phyloP scores from a whole-genome alignment of 768 basidiomycete genomes.

The Tylopilus felleus region DNA sequence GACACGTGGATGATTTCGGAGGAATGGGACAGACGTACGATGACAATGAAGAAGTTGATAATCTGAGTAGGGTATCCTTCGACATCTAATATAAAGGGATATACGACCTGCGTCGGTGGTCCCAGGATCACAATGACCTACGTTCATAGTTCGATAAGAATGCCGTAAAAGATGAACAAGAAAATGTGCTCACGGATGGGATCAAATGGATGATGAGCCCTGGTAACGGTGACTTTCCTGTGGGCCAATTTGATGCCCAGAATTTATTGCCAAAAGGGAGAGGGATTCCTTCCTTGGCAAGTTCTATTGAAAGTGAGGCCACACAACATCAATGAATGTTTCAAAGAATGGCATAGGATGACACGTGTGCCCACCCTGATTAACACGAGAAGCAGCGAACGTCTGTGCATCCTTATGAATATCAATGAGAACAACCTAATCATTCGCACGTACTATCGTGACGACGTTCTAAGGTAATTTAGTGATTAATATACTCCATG shows the following conservation, averaged over 20 bases:
- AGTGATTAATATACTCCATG: background rate
- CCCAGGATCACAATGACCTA: slow-evolving; percentile 52
- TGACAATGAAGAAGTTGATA: slow-evolving; percentile 52
- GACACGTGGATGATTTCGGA: too few species aligned
- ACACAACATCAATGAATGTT: too few species aligned
- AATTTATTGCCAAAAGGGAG: slow-evolving; percentile 56
- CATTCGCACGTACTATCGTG: slow-evolving; percentile 24
- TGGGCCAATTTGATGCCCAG: slow-evolving; percentile 64
- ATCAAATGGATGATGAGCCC: slow-evolving; percentile 56
- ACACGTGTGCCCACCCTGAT: slow-evolving; percentile 39
- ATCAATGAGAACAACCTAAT: background rate
- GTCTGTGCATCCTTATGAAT: slow-evolving; percentile 33
- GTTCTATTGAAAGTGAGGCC: slow-evolving; percentile 33
- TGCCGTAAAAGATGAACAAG: background rate
- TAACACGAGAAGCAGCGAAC: slow-evolving; percentile 48
- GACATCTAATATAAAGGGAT: slow-evolving; percentile 61
- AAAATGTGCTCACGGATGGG: slow-evolving; percentile 38
- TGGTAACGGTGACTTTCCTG: slow-evolving; percentile 52
- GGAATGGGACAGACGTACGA: slow-evolving; percentile 35
- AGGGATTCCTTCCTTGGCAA: slow-evolving; percentile 62
- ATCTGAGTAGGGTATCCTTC: slow-evolving; percentile 50
- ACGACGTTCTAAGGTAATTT: slow-evolving; percentile 29
- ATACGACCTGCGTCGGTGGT: slow-evolving; percentile 50
- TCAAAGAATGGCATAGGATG: background rate
- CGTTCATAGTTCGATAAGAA: slow-evolving; percentile 10